Conservation (phyloP, 345 rosid genomes). For the Schrenkiella parvula region DNA sequence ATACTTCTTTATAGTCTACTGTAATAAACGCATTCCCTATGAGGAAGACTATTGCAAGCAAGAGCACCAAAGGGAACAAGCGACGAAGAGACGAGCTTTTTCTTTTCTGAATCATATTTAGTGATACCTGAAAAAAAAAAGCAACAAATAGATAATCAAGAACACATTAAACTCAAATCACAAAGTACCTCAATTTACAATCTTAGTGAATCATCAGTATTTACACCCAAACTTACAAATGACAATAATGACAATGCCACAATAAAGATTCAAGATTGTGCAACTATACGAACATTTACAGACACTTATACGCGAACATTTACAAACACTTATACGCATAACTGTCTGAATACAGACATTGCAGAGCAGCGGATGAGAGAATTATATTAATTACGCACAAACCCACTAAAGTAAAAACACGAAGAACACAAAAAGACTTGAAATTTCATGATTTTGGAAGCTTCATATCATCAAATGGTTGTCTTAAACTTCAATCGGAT, state of each 20-base stretch:
- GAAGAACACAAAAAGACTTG: neutral
- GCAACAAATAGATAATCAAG: neutral
- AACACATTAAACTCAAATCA: neutral
- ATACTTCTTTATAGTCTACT: constrained; percentile 44
- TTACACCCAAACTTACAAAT: neutral
- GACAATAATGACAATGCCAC: neutral
- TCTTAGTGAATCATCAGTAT: neutral
- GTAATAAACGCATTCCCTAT: constrained; percentile 43
- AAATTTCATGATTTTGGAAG: neutral
- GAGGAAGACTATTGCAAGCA: constrained; percentile 45
- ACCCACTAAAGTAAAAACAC: neutral
- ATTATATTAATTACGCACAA: neutral
- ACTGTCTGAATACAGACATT: neutral
- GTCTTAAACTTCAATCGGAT: neutral
- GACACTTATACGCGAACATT: neutral
- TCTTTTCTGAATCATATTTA: constrained; percentile 35
- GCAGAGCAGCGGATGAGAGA: neutral
- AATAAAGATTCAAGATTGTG: neutral
- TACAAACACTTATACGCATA: neutral
- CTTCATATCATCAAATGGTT: neutral
- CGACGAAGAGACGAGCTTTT: constrained; percentile 33
- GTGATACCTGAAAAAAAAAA: constrained; percentile 32
- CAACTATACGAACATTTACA: neutral
- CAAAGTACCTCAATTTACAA: neutral
- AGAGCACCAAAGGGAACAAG: constrained; percentile 33